Conservation (phyloP, 2,329 filamentous ascomycete species). For the Fusarium camptoceras region DNA sequence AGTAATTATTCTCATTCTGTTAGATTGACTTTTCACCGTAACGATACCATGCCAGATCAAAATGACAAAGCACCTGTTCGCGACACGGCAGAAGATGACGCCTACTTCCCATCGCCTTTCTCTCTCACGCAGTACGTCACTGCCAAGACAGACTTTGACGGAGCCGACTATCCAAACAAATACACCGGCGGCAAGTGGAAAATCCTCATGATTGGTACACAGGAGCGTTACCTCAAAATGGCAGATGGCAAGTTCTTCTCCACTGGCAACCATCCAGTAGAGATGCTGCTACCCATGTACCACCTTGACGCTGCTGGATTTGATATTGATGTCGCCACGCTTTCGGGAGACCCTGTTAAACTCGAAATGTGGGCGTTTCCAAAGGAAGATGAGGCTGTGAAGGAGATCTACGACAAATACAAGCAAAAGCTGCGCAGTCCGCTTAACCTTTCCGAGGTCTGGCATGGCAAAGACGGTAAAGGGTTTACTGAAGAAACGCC, state of each 20-base stretch:
- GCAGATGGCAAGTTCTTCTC: conserved; percentile 17
- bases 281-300: conserved; percentile 8
- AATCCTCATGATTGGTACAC: conserved; percentile 2
- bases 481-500: background rate
- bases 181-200: conserved; percentile 12
- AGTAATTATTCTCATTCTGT: too few relatives aligned
- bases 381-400: conserved; percentile 1
- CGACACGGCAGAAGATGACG: conserved; percentile 8
- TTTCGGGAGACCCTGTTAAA: background rate
- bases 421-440: conserved; percentile 6
- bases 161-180: conserved; percentile 10
- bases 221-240: conserved; percentile 13
- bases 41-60: background rate
- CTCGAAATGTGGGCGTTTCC: conserved; percentile 15
- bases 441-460: background rate
- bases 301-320: conserved; percentile 6
- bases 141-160: conserved; percentile 3
- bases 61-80: background rate
- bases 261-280: background rate
- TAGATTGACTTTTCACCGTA: background rate
- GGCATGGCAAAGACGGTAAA: background rate
- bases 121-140: conserved; percentile 7
- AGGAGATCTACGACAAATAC: background rate
- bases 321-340: background rate
- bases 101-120: conserved; percentile 8